Percentiles rank a stretch among this genome's conserved stretches.
Conservation (phyloP, 2,329 filamentous ascomycete species). For the Aspergillus texensis region DNA sequence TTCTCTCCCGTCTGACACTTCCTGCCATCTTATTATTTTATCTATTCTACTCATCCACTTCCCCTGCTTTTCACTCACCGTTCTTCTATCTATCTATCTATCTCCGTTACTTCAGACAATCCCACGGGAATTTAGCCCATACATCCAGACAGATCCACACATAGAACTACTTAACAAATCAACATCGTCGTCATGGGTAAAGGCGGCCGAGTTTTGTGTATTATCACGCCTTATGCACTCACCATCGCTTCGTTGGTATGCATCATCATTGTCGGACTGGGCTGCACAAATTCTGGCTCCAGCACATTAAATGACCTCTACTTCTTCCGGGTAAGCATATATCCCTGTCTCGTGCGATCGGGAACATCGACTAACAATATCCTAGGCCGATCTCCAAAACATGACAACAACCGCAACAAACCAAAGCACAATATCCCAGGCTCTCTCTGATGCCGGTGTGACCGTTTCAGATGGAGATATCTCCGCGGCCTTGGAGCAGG, state of each 20-base stretch:
- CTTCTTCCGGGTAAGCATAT: slow-evolving; percentile 53
- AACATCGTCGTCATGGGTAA: slow-evolving; percentile 60
- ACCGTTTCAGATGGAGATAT: slow-evolving; percentile 43
- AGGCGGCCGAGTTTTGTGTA: slow-evolving; percentile 79
- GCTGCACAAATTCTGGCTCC: slow-evolving; percentile 56
- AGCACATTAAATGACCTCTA: slow-evolving; percentile 54
- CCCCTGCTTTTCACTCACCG: neutral
- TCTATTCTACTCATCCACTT: neutral
- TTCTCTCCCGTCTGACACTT: slow-evolving; percentile 4
- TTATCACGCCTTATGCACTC: slow-evolving; percentile 81
- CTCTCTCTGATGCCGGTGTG: slow-evolving; percentile 39
- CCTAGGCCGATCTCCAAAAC: slow-evolving; percentile 61
- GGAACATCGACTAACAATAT: slow-evolving; percentile 7
- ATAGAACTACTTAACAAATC: neutral
- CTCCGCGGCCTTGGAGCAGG: slow-evolving; percentile 36
- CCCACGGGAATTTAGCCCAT: slow-evolving; percentile 1
- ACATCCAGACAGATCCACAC: neutral
- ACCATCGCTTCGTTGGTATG: slow-evolving; percentile 77
- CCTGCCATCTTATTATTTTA: slow-evolving; percentile 8
- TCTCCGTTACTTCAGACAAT: neutral
- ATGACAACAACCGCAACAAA: slow-evolving; percentile 55
- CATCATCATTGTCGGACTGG: slow-evolving; percentile 60
- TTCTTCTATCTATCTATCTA: neutral
- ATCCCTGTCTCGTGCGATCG: slow-evolving; percentile 1
- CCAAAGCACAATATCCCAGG: slow-evolving; percentile 29